phyloP scores from a whole-genome alignment of 164 flowering plant genomes.

The Euptelea pleiosperma region DNA sequence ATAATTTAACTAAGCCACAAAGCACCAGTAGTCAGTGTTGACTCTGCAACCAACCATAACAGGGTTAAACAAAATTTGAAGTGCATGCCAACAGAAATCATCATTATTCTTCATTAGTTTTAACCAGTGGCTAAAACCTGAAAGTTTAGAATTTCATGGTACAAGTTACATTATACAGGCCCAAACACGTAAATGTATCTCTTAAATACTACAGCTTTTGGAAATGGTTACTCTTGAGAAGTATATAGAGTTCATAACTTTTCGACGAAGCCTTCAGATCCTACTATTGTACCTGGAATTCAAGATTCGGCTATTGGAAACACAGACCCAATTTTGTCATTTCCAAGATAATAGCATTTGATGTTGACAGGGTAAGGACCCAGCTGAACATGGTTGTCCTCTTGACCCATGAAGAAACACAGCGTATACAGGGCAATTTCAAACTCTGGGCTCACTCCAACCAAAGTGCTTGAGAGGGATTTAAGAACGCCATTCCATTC shows the following conservation, averaged over 20 bases:
- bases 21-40: no score
- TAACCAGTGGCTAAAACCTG: no score
- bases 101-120: no score
- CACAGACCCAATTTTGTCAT: slow-evolving; percentile 70
- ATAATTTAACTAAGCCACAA: no score
- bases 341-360: slow-evolving; percentile 80
- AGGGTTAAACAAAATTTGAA: no score
- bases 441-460: slow-evolving; percentile 97
- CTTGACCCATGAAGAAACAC: slow-evolving; percentile 69
- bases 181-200: not conserved
- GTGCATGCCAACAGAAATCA: no score
- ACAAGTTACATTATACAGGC: not conserved
- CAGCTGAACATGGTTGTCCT: slow-evolving; percentile 72
- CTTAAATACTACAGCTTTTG: not conserved
- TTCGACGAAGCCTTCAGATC: no score
- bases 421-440: slow-evolving; percentile 88
- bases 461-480: slow-evolving; percentile 75
- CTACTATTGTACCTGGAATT: not conserved
- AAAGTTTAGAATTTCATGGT: not conserved
- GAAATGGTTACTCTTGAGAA: not conserved
- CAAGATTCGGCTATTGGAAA: slow-evolving; percentile 72
- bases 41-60: no score
- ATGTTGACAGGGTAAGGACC: slow-evolving; percentile 88
- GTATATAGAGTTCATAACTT: not conserved
- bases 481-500: slow-evolving; percentile 94